Base-by-base conservation (phyloP, 1,284 basidiomycete species). In the Garcileccinum viscosum region DNA sequence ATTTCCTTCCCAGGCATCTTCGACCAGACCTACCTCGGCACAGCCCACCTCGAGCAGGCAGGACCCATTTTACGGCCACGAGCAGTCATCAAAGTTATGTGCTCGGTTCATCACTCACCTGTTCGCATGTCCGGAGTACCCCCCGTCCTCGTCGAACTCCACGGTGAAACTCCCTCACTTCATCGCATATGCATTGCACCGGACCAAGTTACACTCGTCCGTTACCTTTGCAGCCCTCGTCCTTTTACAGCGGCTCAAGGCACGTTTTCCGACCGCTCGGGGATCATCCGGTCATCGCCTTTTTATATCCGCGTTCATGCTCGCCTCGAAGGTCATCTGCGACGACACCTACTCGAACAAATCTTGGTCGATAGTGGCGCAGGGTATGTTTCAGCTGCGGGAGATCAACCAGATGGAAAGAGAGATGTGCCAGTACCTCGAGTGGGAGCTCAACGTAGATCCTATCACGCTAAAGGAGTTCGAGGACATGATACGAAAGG, bases 281-380 rank as follows among this genome's bases (percentile, higher is more conserved):
- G 95, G 96, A 47, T 96, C 95, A 0, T 96, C 94, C 0, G 96
- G 95, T 12, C 96, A 98, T 76, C 89, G 96, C 0, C 82, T 98
- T 0, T 97, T 97, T 80, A 93, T 98, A 15, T 96, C 94, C 0
- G 95, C 96, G 0, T 95, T 96, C 80, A 98, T 98, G 96, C 95
- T 98, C 71, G 91, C 93, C 0, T 92, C 90, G 5, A 96, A 96
- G 81, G 93, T 95, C 24, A 94, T 96, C 73, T 96, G 95, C 82
- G 96, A 98, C 85, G 95, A 98, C 80, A 98, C 96, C 0, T 97
- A 97, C 78, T 96, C 94, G 22, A 98, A 98, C 89, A 96, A 97
- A 82, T 96, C 94, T 0, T 98, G 96, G 96, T 90, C 91, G 27
- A 94, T 98, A 63, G 96, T 98, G 62, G 95, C 94, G 0, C 95